A percentile compares a stretch with the other conserved stretches of the same genome.
Evolutionary conservation across 257 asterid species (phyloP).

Genomic region (Solanum verrucosum): DNA sequence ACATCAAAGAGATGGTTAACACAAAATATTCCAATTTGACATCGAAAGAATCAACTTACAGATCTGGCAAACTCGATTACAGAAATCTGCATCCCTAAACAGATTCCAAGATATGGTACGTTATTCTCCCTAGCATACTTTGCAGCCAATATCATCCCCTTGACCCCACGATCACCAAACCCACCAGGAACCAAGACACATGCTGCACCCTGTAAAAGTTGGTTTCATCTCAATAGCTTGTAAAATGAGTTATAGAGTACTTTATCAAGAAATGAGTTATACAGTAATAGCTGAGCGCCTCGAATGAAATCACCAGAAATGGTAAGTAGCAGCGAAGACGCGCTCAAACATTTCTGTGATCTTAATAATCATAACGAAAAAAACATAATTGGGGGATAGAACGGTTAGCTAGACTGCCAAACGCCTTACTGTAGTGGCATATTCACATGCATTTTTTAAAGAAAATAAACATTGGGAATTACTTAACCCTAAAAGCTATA

Average conservation of each 20-base stretch:
- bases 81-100: constrained; percentile 97
- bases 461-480: background rate
- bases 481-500: background rate
- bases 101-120: constrained; percentile 89
- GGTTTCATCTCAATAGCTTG: background rate
- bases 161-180: constrained; percentile 95
- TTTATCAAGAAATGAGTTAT: background rate
- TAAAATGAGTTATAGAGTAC: background rate
- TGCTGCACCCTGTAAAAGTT: constrained; percentile 55
- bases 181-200: constrained; percentile 99
- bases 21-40: background rate
- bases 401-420: background rate
- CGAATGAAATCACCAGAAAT: background rate
- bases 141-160: constrained; percentile 97
- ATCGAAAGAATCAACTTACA: constrained; percentile 37
- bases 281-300: background rate
- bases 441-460: background rate
- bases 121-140: constrained; percentile 82
- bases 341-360: background rate
- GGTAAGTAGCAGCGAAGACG: background rate
- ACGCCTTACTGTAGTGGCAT: background rate
- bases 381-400: background rate
- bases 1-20: background rate
- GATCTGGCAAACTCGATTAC: constrained; percentile 89
- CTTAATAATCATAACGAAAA: background rate